These are phyloP conservation scores for Amylocystis lapponica DNA, from an alignment of 768 basidiomycete genomes.

Conservation along the genomic window DNA sequence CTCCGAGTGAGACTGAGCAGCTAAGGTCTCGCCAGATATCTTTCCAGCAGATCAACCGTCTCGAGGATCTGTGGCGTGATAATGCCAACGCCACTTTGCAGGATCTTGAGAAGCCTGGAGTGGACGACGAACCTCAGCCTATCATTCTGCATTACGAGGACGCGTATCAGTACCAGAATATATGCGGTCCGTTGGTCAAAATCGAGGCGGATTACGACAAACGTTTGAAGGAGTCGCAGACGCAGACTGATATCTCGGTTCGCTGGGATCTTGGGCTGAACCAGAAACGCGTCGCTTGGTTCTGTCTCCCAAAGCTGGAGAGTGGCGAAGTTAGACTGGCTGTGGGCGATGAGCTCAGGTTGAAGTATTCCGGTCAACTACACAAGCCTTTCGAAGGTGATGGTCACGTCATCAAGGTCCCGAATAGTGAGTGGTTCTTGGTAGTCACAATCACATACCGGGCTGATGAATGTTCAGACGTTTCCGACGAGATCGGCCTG, in stretches of 20 bases:
- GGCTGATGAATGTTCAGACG: slow-evolving; percentile 47
- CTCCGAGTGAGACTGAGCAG: slow-evolving; percentile 94
- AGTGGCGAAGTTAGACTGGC: slow-evolving; percentile 96
- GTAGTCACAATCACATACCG: not conserved
- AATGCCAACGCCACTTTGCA: slow-evolving; percentile 92
- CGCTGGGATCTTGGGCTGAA: slow-evolving; percentile 98
- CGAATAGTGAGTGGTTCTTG: slow-evolving; percentile 70
- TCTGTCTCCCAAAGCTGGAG: slow-evolving; percentile 91
- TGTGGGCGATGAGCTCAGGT: slow-evolving; percentile 89
- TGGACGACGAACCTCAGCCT: slow-evolving; percentile 95
- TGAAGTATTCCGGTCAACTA: slow-evolving; percentile 84
- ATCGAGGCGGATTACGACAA: slow-evolving; percentile 99
- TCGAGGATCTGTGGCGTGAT: slow-evolving; percentile 98
- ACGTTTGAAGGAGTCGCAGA: slow-evolving; percentile 95
- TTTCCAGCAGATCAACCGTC: slow-evolving; percentile 92
- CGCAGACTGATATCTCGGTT: slow-evolving; percentile 93
- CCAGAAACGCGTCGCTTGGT: slow-evolving; percentile 99
- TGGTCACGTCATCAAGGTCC: slow-evolving; percentile 98
- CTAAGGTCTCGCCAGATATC: slow-evolving; percentile 95
- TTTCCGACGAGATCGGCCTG: slow-evolving; percentile 95
- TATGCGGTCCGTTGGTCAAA: slow-evolving; percentile 98
- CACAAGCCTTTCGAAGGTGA: slow-evolving; percentile 97
- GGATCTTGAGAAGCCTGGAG: slow-evolving; percentile 94
- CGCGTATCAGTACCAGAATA: slow-evolving; percentile 99
- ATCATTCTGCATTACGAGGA: slow-evolving; percentile 92